Evolutionary conservation across 306 rosid species (phyloP).

Genomic region (Cicer cuneatum): DNA sequence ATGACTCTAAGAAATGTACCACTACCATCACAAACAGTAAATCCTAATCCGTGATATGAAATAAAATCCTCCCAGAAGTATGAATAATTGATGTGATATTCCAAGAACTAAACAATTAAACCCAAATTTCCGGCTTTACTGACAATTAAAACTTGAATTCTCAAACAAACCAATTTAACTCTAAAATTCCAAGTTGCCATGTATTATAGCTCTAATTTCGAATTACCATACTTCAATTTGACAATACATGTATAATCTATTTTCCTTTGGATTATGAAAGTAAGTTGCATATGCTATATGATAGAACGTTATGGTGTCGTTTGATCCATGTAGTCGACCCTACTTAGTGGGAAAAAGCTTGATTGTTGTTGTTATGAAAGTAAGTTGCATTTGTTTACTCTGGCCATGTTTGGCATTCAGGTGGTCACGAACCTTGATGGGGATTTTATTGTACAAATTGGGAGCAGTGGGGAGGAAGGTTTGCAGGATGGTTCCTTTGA

Average conservation of each 20-base stretch:
- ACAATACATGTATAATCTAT: neutral
- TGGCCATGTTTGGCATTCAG: slow-evolving; percentile 60
- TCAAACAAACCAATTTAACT: slow-evolving; percentile 32
- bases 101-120: slow-evolving; percentile 17
- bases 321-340: too few relatives aligned
- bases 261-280: slow-evolving; percentile 23
- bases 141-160: slow-evolving; percentile 6
- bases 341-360: too few relatives aligned
- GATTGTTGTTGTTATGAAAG: neutral
- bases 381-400: slow-evolving; percentile 34
- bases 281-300: slow-evolving; percentile 18
- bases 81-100: neutral
- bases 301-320: too few relatives aligned
- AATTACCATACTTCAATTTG: slow-evolving; percentile 13
- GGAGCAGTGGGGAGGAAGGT: slow-evolving; percentile 95
- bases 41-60: neutral
- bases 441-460: slow-evolving; percentile 79
- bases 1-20: neutral
- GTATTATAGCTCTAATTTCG: slow-evolving; percentile 11
- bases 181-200: slow-evolving; percentile 18
- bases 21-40: neutral
- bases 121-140: slow-evolving; percentile 19
- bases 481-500: slow-evolving; percentile 85
- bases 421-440: slow-evolving; percentile 89
- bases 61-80: neutral